Percentiles rank a stretch among this genome's conserved stretches.
phyloP scores from a whole-genome alignment of 225 moss, liverwort and hornwort genomes.

The Anthoceros angustus region DNA sequence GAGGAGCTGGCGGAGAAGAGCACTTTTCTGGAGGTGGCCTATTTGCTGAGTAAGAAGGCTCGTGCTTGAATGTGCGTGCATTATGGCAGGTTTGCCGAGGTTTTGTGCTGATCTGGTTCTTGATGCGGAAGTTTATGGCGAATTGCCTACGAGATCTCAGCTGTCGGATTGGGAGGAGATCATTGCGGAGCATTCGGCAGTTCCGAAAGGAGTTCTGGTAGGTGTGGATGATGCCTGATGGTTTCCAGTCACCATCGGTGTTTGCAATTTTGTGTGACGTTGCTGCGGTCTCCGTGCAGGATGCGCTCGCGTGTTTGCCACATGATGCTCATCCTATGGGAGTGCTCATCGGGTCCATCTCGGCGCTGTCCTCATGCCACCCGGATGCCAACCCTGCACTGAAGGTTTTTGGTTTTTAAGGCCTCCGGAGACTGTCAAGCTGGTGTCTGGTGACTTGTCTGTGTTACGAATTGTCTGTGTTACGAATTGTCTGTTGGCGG shows the following conservation, averaged over 20 bases:
- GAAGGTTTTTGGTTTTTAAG: constrained; percentile 21
- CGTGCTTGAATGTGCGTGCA: not conserved
- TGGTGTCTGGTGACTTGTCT: not conserved
- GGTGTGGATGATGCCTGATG: not conserved
- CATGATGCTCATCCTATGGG: constrained; percentile 97
- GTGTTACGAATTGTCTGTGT: not conserved
- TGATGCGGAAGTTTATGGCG: constrained; percentile 30
- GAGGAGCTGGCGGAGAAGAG: constrained; percentile 97
- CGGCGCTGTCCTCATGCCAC: constrained; percentile 74
- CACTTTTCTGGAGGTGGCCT: constrained; percentile 77
- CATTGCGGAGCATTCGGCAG: constrained; percentile 67
- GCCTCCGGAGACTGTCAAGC: not conserved
- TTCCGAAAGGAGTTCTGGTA: constrained; percentile 90
- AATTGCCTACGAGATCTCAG: constrained; percentile 53
- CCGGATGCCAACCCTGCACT: constrained; percentile 87
- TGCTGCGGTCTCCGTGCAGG: constrained; percentile 20
- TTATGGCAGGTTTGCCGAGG: not conserved
- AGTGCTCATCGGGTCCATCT: constrained; percentile 77
- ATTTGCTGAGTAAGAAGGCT: constrained; percentile 55
- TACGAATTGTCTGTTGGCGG: not conserved
- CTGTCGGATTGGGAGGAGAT: constrained; percentile 55
- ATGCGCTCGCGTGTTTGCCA: constrained; percentile 51
- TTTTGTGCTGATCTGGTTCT: not conserved
- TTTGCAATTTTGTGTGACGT: not conserved
- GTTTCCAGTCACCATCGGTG: not conserved